Conservation (phyloP, 352 stramenopile species). For the Peronospora farinosa region DNA sequence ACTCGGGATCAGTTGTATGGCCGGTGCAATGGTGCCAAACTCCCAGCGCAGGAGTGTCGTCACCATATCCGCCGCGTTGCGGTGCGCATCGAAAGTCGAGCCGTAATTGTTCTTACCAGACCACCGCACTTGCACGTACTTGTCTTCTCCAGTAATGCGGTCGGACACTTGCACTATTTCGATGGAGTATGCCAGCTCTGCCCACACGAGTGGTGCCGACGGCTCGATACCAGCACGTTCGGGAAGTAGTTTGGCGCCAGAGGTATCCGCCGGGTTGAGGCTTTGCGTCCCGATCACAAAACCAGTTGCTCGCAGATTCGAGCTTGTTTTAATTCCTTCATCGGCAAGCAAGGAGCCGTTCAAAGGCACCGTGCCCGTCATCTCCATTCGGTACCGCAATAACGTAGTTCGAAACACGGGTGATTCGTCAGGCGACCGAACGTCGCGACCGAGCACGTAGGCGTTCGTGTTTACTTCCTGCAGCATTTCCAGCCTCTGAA, state of each 20-base stretch:
- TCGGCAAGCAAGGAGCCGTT: constrained; percentile 10
- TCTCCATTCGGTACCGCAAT: constrained; percentile 43
- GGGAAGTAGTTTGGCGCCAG: constrained; percentile 26
- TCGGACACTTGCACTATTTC: constrained; percentile 40
- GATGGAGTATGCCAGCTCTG: constrained; percentile 38
- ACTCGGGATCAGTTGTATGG: constrained; percentile 26
- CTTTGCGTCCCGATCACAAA: constrained; percentile 51
- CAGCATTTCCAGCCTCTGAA: constrained; percentile 41
- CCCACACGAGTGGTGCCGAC: constrained; percentile 33
- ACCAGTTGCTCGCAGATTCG: constrained; percentile 16
- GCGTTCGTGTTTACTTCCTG: constrained; percentile 35
- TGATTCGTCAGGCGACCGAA: constrained; percentile 33
- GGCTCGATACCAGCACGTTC: constrained; percentile 28
- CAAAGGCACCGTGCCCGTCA: constrained; percentile 12
- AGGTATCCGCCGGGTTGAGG: constrained; percentile 34
- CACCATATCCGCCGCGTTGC: constrained; percentile 44
- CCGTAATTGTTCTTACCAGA: constrained; percentile 48
- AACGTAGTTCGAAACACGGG: constrained; percentile 43
- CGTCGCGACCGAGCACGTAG: constrained; percentile 42
- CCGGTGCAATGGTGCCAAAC: constrained; percentile 35
- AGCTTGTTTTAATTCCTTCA: constrained; percentile 1
- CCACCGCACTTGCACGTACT: constrained; percentile 41
- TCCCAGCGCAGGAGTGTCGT: constrained; percentile 46
- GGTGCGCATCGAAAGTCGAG: constrained; percentile 35
- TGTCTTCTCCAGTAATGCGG: constrained; percentile 12